Conservation (phyloP, 116 monocot species). For the Iris pallida region DNA sequence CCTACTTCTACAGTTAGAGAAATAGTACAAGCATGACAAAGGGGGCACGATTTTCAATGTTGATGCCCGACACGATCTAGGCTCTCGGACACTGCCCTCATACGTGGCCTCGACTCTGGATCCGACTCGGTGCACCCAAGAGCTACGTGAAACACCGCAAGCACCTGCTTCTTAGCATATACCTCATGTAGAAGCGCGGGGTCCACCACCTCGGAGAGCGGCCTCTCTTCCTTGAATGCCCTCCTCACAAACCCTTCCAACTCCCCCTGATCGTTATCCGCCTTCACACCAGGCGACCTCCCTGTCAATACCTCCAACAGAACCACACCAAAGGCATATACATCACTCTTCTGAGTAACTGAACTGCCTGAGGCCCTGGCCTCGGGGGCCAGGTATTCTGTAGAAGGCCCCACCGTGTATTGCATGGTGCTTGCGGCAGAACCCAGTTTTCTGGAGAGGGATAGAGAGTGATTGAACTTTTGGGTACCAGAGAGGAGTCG, state of each 20-base stretch:
- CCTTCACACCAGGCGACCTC: slow-evolving; percentile 24
- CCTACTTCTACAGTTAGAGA: too few species aligned
- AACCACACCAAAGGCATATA: slow-evolving; percentile 75
- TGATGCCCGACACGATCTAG: slow-evolving; percentile 53
- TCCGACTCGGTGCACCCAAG: slow-evolving; percentile 81
- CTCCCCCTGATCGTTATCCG: slow-evolving; percentile 30
- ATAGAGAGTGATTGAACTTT: slow-evolving; percentile 30
- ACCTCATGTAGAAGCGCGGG: slow-evolving; percentile 74
- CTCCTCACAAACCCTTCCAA: slow-evolving; percentile 61
- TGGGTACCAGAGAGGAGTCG: slow-evolving; percentile 38
- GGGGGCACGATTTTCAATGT: too few species aligned
- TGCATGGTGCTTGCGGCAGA: slow-evolving; percentile 4
- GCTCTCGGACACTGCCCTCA: slow-evolving; percentile 65
- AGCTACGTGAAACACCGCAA: slow-evolving; percentile 82
- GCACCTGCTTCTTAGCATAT: slow-evolving; percentile 86
- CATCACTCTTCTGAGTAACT: slow-evolving; percentile 68
- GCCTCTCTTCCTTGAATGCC: slow-evolving; percentile 76
- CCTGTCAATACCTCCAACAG: slow-evolving; percentile 76
- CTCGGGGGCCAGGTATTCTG: slow-evolving; percentile 69
- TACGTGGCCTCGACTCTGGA: slow-evolving; percentile 66
- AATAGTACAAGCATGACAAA: too few species aligned
- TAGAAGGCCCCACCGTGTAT: not conserved
- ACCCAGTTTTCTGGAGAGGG: slow-evolving; percentile 35
- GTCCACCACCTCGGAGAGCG: slow-evolving; percentile 85
- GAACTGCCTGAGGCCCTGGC: slow-evolving; percentile 22